These are phyloP conservation scores for Trametes maxima DNA, from an alignment of 768 basidiomycete genomes.

Conservation along the genomic window DNA sequence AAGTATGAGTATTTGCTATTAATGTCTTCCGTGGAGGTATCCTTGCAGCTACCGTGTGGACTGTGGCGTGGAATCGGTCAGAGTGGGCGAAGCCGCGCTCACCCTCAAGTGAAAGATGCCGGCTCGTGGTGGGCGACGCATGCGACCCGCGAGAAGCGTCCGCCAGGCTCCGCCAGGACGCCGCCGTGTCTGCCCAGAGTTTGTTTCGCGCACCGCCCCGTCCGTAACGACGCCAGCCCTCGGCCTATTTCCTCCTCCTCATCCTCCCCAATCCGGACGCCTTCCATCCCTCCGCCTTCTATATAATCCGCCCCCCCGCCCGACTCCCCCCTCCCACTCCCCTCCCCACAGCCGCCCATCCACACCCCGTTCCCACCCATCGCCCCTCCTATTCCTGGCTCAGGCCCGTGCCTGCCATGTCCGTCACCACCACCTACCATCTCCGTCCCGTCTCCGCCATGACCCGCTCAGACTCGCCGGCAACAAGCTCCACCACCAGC, in stretches of 20 bases:
- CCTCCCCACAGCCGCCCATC: conserved; percentile 4
- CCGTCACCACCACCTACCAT: conserved; percentile 41
- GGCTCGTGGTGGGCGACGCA: neutral
- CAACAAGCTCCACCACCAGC: conserved; percentile 47
- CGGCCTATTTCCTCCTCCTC: neutral
- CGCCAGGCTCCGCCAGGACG: neutral
- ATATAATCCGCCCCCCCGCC: conserved; percentile 14
- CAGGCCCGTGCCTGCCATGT: conserved; percentile 19
- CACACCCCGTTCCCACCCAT: conserved; percentile 4
- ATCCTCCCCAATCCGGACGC: conserved; percentile 9
- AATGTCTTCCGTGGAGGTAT: too few relatives aligned
- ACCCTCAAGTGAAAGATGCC: conserved; percentile 6
- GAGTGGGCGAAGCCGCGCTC: too few relatives aligned
- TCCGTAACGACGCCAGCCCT: conserved; percentile 3
- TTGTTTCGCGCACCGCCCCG: conserved; percentile 10
- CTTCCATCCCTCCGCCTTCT: conserved; percentile 4
- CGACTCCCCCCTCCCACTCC: conserved; percentile 9
- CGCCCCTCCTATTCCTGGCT: neutral
- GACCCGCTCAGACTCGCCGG: conserved; percentile 57
- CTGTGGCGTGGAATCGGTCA: too few relatives aligned
- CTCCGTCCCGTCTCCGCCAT: conserved; percentile 57
- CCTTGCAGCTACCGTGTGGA: too few relatives aligned
- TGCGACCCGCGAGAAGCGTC: neutral
- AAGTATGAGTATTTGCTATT: too few relatives aligned
- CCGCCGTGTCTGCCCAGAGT: neutral